Base-by-base conservation (phyloP, 2,329 filamentous ascomycete species). In the Colletotrichum sp. region DNA sequence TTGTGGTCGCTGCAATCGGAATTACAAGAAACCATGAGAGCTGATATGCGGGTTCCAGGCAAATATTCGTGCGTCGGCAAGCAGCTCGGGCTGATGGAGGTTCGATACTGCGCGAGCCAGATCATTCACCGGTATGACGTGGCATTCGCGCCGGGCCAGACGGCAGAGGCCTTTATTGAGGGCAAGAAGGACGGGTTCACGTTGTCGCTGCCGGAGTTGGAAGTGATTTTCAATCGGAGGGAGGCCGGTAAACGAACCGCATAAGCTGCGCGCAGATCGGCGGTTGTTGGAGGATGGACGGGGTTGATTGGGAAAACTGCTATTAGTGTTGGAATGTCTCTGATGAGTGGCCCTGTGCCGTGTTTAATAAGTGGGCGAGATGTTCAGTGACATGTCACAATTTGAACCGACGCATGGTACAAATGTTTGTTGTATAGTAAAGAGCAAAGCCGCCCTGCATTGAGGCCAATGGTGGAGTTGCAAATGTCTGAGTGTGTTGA, bases 51-150 rank as follows among this genome's bases (percentile, higher is more conserved):
- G 5, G 12, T 21, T 60, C 13, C 32, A 83, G 83, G 84, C 4
- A 80, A 78, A 2, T 82, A 82, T 64, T 81, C 82, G 7, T 86
- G 85, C 55, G 82, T 83, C 2, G 85, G 85, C 2, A 85, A 85
- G 72, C 81, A 82, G 71, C 78, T 86, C 2, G 84, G 80, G 1
- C 75, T 86, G 49, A 83, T 85, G 80, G 83, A 85, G 69, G 55
- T 84, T 24, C 76, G 79, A 18, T 78, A 77, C 32, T 73, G 69
- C 32, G 75, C 68, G 36, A 77, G 77, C 39, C 77, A 77, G 34
- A 73, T 78, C 3, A 64, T 78, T 18, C 71, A 71, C 62, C 60
- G 52, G 13, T 77, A 78, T 18, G 68, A 78, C 59, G 71, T 75
- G 36, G 36, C 36, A 24, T 72, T 78, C 21, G 75, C 77, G 15